A percentile compares a stretch with the other conserved stretches of the same genome.
Evolutionary conservation across 208 protist species (phyloP).

Genomic region (Trypanosoma mega): DNA sequence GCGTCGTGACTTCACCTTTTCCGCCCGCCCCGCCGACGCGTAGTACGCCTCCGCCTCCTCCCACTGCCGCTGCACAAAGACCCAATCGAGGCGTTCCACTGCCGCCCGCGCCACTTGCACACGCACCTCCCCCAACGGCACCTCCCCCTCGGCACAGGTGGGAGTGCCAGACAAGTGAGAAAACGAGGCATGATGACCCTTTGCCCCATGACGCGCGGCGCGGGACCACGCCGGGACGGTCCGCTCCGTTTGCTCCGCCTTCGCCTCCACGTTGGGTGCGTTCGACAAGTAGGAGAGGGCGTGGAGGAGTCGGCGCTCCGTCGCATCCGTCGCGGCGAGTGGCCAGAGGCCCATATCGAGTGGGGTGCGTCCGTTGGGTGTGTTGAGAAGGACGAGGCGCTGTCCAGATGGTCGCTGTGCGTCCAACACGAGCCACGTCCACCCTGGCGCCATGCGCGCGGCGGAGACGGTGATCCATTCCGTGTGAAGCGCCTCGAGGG

Average conservation of each 20-base stretch:
- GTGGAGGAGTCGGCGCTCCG: slow-evolving; percentile 46
- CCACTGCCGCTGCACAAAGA: slow-evolving; percentile 65
- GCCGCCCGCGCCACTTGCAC: slow-evolving; percentile 27
- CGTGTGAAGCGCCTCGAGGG: slow-evolving; percentile 32
- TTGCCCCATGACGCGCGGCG: slow-evolving; percentile 46
- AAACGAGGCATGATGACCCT: too few species aligned
- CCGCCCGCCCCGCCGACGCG: slow-evolving; percentile 34
- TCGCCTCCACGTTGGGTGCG: too few species aligned
- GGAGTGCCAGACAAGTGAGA: too few species aligned
- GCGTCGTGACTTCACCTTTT: slow-evolving; percentile 27
- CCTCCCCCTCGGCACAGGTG: too few species aligned
- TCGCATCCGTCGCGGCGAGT: slow-evolving; percentile 70
- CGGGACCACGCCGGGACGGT: slow-evolving; percentile 54
- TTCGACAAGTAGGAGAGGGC: too few species aligned
- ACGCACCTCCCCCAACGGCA: slow-evolving; percentile 13
- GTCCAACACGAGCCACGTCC: slow-evolving; percentile 69
- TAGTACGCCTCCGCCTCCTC: slow-evolving; percentile 53
- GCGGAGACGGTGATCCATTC: slow-evolving; percentile 39
- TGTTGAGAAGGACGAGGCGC: slow-evolving; percentile 43
- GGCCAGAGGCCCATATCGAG: slow-evolving; percentile 75
- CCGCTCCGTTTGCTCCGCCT: slow-evolving; percentile 3
- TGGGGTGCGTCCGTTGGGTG: slow-evolving; percentile 47
- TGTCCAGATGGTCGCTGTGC: slow-evolving; percentile 10
- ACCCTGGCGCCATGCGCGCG: slow-evolving; percentile 40
- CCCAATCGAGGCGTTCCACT: slow-evolving; percentile 56